These are phyloP conservation scores for Malus sylvestris DNA, from an alignment of 306 rosid genomes.

Conservation along the genomic window DNA sequence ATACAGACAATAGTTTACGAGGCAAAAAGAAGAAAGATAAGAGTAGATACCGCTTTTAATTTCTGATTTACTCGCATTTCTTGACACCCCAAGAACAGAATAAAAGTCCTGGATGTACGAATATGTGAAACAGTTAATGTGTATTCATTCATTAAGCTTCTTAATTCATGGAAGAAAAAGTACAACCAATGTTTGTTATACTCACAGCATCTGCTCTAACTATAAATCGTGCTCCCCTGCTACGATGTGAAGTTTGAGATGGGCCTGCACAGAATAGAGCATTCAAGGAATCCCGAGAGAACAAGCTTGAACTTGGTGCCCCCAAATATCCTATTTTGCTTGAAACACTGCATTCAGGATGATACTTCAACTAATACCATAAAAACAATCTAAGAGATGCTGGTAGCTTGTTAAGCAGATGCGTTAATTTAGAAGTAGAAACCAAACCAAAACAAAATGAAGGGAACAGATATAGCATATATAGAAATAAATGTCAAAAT, in stretches of 20 bases:
- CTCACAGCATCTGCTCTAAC: conserved; percentile 91
- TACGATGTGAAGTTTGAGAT: conserved; percentile 44
- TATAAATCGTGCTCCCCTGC: conserved; percentile 50
- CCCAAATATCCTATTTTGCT: conserved; percentile 47
- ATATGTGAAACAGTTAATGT: conserved; percentile 7
- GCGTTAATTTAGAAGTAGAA: background rate
- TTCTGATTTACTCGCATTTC: conserved; percentile 79
- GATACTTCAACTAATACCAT: background rate
- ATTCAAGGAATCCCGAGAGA: conserved; percentile 48
- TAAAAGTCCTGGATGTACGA: conserved; percentile 66
- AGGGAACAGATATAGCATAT: background rate
- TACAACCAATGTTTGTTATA: conserved; percentile 5
- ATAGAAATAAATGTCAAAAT: background rate
- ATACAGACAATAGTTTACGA: background rate
- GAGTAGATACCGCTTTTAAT: conserved; percentile 73
- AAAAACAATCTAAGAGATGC: background rate
- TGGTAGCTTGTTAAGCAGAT: background rate
- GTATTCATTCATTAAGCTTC: background rate
- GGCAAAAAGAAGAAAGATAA: background rate
- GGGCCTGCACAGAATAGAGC: conserved; percentile 30
- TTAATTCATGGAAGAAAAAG: conserved; percentile 2
- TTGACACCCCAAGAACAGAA: conserved; percentile 90
- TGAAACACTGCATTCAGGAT: conserved; percentile 44
- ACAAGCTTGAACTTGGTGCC: conserved; percentile 51
- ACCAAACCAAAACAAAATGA: background rate